phyloP scores from a whole-genome alignment of 2,329 filamentous ascomycete species.

The Truncatella angustata region DNA sequence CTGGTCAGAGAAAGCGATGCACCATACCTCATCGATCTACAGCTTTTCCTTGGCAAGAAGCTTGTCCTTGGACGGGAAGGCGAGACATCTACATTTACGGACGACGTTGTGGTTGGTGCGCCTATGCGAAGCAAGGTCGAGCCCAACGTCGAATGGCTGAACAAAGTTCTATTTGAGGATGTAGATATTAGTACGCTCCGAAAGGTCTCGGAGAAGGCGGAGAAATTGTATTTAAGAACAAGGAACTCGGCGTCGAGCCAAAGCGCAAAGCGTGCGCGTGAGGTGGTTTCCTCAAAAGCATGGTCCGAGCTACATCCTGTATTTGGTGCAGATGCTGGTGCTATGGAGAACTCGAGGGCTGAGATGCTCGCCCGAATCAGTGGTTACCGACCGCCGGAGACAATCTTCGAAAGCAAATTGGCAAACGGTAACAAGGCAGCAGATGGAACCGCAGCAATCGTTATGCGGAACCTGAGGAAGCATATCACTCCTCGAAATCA shows the following conservation, averaged over 20 bases:
- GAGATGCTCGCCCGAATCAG: slow-evolving; percentile 88
- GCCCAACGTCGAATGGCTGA: slow-evolving; percentile 76
- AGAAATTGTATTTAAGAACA: slow-evolving; percentile 88
- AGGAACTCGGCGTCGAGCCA: slow-evolving; percentile 86
- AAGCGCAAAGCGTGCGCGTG: slow-evolving; percentile 84
- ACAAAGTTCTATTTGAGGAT: slow-evolving; percentile 72
- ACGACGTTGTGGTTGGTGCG: slow-evolving; percentile 80
- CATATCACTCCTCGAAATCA: slow-evolving; percentile 50
- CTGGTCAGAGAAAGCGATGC: slow-evolving; percentile 83
- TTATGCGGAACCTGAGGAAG: slow-evolving; percentile 56
- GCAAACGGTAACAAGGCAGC: slow-evolving; percentile 15
- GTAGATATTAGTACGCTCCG: slow-evolving; percentile 71
- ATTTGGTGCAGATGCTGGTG: slow-evolving; percentile 68
- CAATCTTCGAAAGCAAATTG: slow-evolving; percentile 72
- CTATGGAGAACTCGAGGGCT: slow-evolving; percentile 69
- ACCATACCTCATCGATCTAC: slow-evolving; percentile 89
- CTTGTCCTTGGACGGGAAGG: slow-evolving; percentile 71
- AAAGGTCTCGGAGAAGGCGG: slow-evolving; percentile 78
- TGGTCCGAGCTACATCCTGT: slow-evolving; percentile 78
- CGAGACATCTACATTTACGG: slow-evolving; percentile 66
- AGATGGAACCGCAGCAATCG: slow-evolving; percentile 51
- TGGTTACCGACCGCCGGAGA: slow-evolving; percentile 85
- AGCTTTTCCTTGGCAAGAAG: slow-evolving; percentile 87
- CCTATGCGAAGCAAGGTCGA: slow-evolving; percentile 73
- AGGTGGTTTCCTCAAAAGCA: slow-evolving; percentile 66